Base-by-base conservation (phyloP, 805 yeast genomes). In the Kodamaea laetipori region DNA sequence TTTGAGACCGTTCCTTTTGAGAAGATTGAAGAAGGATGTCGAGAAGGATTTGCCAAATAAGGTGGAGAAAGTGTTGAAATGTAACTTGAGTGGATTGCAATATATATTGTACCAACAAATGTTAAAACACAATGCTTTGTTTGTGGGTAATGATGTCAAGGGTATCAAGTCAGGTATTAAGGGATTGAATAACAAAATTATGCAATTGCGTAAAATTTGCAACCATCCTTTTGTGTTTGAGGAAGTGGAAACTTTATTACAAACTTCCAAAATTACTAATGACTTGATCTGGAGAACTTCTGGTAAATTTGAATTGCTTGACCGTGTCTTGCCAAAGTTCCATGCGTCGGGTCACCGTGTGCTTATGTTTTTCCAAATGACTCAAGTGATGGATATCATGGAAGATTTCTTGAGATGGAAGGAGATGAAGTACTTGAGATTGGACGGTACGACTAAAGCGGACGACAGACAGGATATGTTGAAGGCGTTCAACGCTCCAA, bases 181-280 rank as follows among this genome's bases (percentile, higher is more conserved):
- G 57, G 94, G 94, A 43, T 72, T 84, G 53, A 86, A 86, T 61
- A 86, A 86, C 61, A 84, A 85, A 61, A 78, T 86, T 50, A 86
- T 86, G 95, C 95, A 86, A 61, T 69, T 86, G 63, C 76, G 90
- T 63, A 86, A 86, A 64, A 84, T 86, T 47, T 86, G 92, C 67
- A 86, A 86, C 57, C 95, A 86, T 74, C 95, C 95, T 2, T 86
- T 81, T 67, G 94, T 86, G 2, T 86, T 84, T 59, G 92, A 84
- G 58, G 92, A 85, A 54, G 86, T 86, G 41, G 95, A 86, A 59
- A 74, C 78, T 46, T 76, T 81, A 27, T 71, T 86, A 37, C 81
- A 86, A 52, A 85, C 89, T 6, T 65, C 76, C 1, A 74, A 74
- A 52, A 71, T 74, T 42, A 82, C 87, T 9, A 80, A 82, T 54